Evolutionary conservation across 2,329 filamentous ascomycete genomes (phyloP), one percentile per base, ranked within the genome.

Genomic region (Trichoderma sp.): DNA sequence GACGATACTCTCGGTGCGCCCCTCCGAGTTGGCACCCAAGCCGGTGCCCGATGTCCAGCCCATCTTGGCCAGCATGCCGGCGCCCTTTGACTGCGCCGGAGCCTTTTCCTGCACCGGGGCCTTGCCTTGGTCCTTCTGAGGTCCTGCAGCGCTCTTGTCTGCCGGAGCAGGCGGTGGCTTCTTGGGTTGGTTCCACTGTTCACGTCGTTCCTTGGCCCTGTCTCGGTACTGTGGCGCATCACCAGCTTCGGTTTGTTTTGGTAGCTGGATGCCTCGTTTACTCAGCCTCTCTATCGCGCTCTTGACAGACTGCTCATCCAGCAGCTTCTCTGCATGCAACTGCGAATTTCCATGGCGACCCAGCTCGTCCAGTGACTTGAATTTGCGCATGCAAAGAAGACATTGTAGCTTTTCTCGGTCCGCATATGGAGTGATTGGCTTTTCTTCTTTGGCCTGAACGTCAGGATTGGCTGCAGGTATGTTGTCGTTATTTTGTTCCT

Each of bases 41-140:
- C 90, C 89, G 67, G 84, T 82, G 9, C 90, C 90, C 1, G 84
- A 81, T 25, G 81, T 87, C 89, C 89, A 92, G 29, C 90, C 90
- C 87, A 91, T 90, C 80, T 92, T 92, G 45, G 88, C 87, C 45
- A 92, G 81, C 74, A 92, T 83, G 3, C 87, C 86, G 0, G 88
- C 88, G 13, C 89, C 89, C 76, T 90, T 91, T 39, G 87, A 88
- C 68, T 82, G 79, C 59, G 25, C 42, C 7, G 71, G 68, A 3
- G 53, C 60, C 15, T 72, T 72, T 5, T 75, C 73, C 27, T 73
- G 67, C 17, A 50, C 72, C 9, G 70, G 29, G 15, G 69, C 54
- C 3, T 70, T 70, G 13, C 4, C 56, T 25, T 67, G 54, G 13
- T 50, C 53, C n/a, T 67, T 67, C 27, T 34, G 56, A 42, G 70